Base-by-base conservation (phyloP, 192 early-diverging fungal genomes). In the Mortierella antarctica region DNA sequence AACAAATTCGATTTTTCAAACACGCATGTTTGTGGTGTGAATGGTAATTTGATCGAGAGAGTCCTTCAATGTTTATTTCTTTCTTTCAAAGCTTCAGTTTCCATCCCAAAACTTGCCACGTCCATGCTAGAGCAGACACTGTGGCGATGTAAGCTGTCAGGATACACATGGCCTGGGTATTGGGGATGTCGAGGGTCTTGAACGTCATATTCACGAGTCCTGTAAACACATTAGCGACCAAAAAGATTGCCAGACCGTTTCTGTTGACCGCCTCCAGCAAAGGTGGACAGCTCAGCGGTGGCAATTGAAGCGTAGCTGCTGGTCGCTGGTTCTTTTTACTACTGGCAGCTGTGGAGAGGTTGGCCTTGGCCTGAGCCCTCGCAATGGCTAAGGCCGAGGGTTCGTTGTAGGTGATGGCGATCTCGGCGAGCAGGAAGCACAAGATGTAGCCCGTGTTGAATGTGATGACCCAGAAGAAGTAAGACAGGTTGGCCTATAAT, bases 181-280 rank as follows among this genome's bases (percentile, higher is more conserved):
- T 70, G 0, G 81, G 64, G n/a, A 88, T 85, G 44, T 88, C 85
- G 21, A 99, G 83, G 7, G 97, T 99, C 65, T 94, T 84, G 13
- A 95, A 78, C 2, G 88, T 78, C 70, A 97, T 71, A 81, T 99
- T 99, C 9, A 96, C 85, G 2, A 90, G 40, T 4, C 97, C 97
- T 0, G 97, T 99, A 53, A 96, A 70, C 7, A 97, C 48, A 74
- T 99, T 99, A 20, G 94, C 97, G 44, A 98, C 61, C 40, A 99
- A 75, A 82, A 99, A 99, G 14, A 92, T 86, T 6, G 89, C 88
- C 62, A 99, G 81, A 53, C 95, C 93, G 85, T 97, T 95, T 45
- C 70, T 74, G 80, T 97, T 96, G 63, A 97, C 83, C 14, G 89
- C 88, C 17, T 89, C 86, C 13, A 95, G 76, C 12, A 95, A 64